These are phyloP conservation scores for Ceratobasidium sp. DNA, from an alignment of 1,284 basidiomycete genomes.

Conservation along the genomic window DNA sequence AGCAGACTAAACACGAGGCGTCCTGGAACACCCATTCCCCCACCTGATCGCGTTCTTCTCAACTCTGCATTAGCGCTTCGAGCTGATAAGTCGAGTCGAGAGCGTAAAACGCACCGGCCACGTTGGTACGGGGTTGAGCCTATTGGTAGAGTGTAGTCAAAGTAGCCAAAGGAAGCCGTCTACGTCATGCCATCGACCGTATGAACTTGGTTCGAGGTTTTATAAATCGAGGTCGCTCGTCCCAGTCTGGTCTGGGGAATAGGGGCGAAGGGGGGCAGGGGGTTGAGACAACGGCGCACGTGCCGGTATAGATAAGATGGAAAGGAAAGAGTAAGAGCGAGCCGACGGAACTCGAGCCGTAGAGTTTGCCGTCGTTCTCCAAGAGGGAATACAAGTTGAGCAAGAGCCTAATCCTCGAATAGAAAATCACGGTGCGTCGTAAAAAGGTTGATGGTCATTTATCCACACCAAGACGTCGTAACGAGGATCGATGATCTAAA, in stretches of 20 bases:
- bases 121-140: conserved; percentile 15
- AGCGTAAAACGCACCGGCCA: conserved; percentile 7
- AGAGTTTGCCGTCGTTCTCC: neutral
- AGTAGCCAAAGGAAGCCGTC: neutral
- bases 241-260: conserved; percentile 22
- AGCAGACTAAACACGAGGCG: conserved; percentile 10
- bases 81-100: neutral
- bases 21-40: neutral
- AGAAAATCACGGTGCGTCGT: conserved; percentile 4
- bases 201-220: neutral
- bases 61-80: neutral
- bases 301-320: conserved; percentile 22
- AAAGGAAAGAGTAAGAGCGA: conserved; percentile 13
- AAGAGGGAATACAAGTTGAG: neutral
- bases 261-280: conserved; percentile 37
- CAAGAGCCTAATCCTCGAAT: conserved; percentile 15
- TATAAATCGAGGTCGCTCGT: neutral
- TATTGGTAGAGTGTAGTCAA: conserved; percentile 3
- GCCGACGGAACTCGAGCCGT: neutral
- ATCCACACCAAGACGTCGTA: neutral
- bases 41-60: conserved; percentile 10
- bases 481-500: conserved; percentile 30
- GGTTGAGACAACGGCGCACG: conserved; percentile 42
- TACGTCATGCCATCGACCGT: neutral
- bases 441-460: conserved; percentile 8